Conservation (phyloP, 1,284 basidiomycete genomes). For the Ganoderma multipileum region DNA sequence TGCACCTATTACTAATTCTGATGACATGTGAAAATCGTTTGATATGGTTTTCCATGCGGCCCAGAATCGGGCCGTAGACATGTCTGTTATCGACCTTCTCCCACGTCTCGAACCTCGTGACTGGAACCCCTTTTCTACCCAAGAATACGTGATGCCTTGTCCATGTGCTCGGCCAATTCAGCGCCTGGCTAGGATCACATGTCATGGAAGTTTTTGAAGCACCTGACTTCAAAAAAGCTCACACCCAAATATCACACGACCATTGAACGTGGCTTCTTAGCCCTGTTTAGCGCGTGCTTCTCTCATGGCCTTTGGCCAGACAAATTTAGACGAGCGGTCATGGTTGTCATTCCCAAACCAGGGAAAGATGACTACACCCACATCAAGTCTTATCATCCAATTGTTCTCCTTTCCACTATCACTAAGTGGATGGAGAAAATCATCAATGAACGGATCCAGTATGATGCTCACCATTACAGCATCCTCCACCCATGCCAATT, state of each 20-base stretch:
- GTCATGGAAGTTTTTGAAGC: too few relatives aligned
- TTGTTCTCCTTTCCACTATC: slow-evolving; percentile 17
- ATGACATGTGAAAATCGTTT: background rate
- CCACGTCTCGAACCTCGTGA: too few relatives aligned
- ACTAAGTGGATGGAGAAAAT: slow-evolving; percentile 18
- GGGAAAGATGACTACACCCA: slow-evolving; percentile 19
- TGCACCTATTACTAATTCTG: too few relatives aligned
- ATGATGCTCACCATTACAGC: background rate
- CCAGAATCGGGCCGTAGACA: background rate
- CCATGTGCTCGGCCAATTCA: too few relatives aligned
- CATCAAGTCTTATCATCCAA: slow-evolving; percentile 18
- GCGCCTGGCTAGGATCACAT: too few relatives aligned
- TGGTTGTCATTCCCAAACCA: slow-evolving; percentile 27
- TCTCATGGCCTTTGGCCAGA: slow-evolving; percentile 4
- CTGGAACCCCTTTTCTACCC: too few relatives aligned
- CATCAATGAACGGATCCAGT: background rate
- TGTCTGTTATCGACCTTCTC: too few relatives aligned
- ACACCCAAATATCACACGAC: too few relatives aligned
- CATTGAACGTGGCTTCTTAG: background rate
- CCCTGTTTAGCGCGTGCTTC: slow-evolving; percentile 16
- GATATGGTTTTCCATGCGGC: background rate
- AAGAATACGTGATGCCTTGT: too few relatives aligned
- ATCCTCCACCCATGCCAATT: background rate
- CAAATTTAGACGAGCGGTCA: slow-evolving; percentile 15
- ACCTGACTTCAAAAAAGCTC: too few relatives aligned